These are phyloP conservation scores for Penicillium lividum DNA, from an alignment of 495 filamentous ascomycete genomes.

Conservation along the genomic window DNA sequence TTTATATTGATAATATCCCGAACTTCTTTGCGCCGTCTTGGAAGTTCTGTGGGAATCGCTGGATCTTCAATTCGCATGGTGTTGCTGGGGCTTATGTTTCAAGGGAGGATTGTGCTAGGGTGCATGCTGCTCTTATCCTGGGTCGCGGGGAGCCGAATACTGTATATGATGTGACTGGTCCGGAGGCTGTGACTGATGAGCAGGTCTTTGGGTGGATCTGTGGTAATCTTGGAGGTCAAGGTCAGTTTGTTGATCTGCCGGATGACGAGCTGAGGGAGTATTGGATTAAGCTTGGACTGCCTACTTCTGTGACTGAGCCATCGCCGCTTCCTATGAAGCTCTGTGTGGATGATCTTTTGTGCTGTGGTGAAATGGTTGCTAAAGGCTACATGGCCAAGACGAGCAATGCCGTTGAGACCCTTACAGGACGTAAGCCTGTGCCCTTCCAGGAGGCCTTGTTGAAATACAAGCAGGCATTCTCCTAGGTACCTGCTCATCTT, in stretches of 20 bases:
- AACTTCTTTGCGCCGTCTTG: slow-evolving; percentile 6
- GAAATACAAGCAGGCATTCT: neutral
- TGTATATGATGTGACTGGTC: slow-evolving; percentile 1
- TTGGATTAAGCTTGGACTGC: slow-evolving; percentile 2
- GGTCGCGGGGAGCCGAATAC: slow-evolving; percentile 2
- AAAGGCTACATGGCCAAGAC: slow-evolving; percentile 11
- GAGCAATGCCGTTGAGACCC: slow-evolving; percentile 5
- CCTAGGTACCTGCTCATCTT: neutral
- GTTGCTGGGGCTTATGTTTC: slow-evolving; percentile 5
- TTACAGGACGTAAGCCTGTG: slow-evolving; percentile 8
- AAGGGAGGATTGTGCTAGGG: neutral
- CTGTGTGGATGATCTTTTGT: slow-evolving; percentile 11
- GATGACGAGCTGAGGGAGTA: slow-evolving; percentile 4
- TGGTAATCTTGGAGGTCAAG: neutral
- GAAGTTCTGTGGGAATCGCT: slow-evolving; percentile 1
- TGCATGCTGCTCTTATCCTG: slow-evolving; percentile 2
- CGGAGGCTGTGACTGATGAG: slow-evolving; percentile 1
- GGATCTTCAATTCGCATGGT: neutral
- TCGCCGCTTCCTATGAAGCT: slow-evolving; percentile 8
- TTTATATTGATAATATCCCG: slow-evolving; percentile 5
- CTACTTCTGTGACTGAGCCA: slow-evolving; percentile 4
- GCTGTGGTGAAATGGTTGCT: slow-evolving; percentile 11
- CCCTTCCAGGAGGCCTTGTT: slow-evolving; percentile 6
- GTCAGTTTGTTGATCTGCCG: neutral
- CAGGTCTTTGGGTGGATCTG: slow-evolving; percentile 6